Conservation (phyloP, 352 stramenopile species). For the Pythium aphanidermatum region DNA sequence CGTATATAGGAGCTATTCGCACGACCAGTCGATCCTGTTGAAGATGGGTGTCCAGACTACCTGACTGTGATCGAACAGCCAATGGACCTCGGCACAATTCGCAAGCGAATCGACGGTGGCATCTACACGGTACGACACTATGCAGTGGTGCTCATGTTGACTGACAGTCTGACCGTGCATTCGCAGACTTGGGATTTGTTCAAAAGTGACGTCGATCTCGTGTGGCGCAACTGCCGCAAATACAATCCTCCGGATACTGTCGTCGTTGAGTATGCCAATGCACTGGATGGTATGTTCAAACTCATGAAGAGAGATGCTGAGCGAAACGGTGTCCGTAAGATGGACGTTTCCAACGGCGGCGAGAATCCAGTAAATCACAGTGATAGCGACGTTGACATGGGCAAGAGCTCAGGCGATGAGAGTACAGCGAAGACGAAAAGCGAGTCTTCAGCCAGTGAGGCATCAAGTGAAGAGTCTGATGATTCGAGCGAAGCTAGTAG, state of each 20-base stretch:
- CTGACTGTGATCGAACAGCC: slow-evolving; percentile 73
- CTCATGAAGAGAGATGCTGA: slow-evolving; percentile 56
- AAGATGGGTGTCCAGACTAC: slow-evolving; percentile 83
- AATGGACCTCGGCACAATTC: slow-evolving; percentile 85
- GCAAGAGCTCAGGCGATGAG: slow-evolving; percentile 33
- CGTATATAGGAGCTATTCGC: slow-evolving; percentile 78
- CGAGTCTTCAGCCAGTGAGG: slow-evolving; percentile 54
- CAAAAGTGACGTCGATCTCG: slow-evolving; percentile 67
- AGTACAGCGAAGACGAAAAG: slow-evolving; percentile 55
- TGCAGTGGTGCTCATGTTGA: too few species aligned
- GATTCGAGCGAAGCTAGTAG: slow-evolving; percentile 36
- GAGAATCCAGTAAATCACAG: not conserved
- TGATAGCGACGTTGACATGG: slow-evolving; percentile 29
- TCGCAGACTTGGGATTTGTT: slow-evolving; percentile 69
- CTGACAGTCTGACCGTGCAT: slow-evolving; percentile 2
- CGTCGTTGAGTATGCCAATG: slow-evolving; percentile 72
- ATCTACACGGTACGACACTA: slow-evolving; percentile 78
- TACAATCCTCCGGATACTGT: slow-evolving; percentile 77
- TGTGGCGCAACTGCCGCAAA: slow-evolving; percentile 80
- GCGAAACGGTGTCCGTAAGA: slow-evolving; percentile 38
- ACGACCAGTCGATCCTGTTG: slow-evolving; percentile 73
- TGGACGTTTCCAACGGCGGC: slow-evolving; percentile 12
- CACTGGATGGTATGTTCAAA: slow-evolving; percentile 56
- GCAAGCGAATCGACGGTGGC: slow-evolving; percentile 37
- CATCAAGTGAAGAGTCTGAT: slow-evolving; percentile 46